A percentile compares a stretch with the other conserved stretches of the same genome.
Evolutionary conservation across 805 yeast species (phyloP).

Genomic region (Cyberlindnera mississippiensis): DNA sequence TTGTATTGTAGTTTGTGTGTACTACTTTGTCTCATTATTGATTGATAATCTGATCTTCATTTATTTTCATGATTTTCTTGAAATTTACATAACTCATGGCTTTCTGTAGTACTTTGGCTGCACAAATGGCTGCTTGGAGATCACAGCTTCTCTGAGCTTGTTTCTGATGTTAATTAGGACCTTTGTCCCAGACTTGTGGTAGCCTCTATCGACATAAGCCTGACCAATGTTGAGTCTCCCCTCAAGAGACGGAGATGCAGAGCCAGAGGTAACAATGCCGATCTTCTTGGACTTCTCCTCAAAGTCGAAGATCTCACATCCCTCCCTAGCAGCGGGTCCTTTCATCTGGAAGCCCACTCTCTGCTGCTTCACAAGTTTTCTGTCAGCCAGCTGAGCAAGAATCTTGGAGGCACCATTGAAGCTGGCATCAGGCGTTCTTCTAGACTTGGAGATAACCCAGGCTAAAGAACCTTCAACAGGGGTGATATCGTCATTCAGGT

Average conservation of each 20-base stretch:
- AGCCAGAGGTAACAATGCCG: slow-evolving; percentile 53
- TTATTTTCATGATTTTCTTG: not conserved
- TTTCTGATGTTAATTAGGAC: slow-evolving; percentile 79
- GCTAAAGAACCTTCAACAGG: slow-evolving; percentile 87
- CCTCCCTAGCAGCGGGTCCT: slow-evolving; percentile 94
- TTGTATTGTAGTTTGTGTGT: too few relatives aligned
- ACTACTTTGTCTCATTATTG: too few relatives aligned
- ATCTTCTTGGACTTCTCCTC: slow-evolving; percentile 54
- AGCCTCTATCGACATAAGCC: slow-evolving; percentile 73
- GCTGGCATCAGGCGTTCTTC: slow-evolving; percentile 45
- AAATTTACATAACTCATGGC: slow-evolving; percentile 5
- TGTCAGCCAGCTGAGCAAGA: slow-evolving; percentile 65
- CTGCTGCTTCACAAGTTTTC: slow-evolving; percentile 47
- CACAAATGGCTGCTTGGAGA: slow-evolving; percentile 85
- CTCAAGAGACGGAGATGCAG: slow-evolving; percentile 62
- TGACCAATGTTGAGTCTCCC: slow-evolving; percentile 82
- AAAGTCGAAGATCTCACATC: slow-evolving; percentile 54
- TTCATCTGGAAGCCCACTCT: slow-evolving; percentile 70
- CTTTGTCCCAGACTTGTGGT: slow-evolving; percentile 69
- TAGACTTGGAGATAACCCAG: slow-evolving; percentile 83
- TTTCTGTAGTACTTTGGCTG: slow-evolving; percentile 63
- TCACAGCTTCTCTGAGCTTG: slow-evolving; percentile 67
- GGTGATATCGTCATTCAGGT: slow-evolving; percentile 69
- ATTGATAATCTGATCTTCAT: too few relatives aligned
- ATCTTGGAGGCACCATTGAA: slow-evolving; percentile 80